A percentile compares a stretch with the other conserved stretches of the same genome.
Evolutionary conservation across 306 rosid genomes (phyloP).

Genomic region (Cicer bijugum): DNA sequence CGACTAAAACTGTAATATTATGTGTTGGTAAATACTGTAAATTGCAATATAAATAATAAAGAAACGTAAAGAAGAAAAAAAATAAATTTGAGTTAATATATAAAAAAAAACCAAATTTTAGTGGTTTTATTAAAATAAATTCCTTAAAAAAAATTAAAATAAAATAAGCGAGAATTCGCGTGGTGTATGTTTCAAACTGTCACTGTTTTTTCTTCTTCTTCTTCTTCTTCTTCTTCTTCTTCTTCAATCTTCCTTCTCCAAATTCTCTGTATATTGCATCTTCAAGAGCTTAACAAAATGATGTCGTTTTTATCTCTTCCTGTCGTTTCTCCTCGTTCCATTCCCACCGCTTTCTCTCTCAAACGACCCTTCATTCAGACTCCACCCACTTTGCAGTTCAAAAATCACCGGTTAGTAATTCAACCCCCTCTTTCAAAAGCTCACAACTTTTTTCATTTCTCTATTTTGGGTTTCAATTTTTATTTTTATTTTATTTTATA

Average conservation of each 20-base stretch:
- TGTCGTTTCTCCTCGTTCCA: slow-evolving; percentile 51
- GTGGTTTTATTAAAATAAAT: no score
- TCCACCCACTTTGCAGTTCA: slow-evolving; percentile 53
- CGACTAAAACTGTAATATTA: no score
- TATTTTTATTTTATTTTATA: neutral
- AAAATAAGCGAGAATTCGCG: neutral
- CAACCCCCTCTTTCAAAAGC: neutral
- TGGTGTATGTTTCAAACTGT: neutral
- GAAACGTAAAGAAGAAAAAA: no score
- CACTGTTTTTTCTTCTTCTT: neutral
- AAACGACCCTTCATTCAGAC: slow-evolving; percentile 45
- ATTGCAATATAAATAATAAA: no score
- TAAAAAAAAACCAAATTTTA: no score
- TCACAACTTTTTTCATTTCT: neutral
- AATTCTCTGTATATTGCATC: neutral
- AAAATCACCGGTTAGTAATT: slow-evolving; percentile 54
- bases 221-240: neutral
- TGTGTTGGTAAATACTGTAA: no score
- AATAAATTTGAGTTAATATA: no score
- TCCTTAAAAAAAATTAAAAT: no score
- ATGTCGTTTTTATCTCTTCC: slow-evolving; percentile 64
- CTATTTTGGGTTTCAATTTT: neutral
- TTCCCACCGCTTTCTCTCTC: slow-evolving; percentile 44
- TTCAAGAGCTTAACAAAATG: slow-evolving; percentile 47
- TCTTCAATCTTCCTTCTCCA: neutral